phyloP scores from a whole-genome alignment of 306 rosid genomes.

The Quercus berberidifolia region DNA sequence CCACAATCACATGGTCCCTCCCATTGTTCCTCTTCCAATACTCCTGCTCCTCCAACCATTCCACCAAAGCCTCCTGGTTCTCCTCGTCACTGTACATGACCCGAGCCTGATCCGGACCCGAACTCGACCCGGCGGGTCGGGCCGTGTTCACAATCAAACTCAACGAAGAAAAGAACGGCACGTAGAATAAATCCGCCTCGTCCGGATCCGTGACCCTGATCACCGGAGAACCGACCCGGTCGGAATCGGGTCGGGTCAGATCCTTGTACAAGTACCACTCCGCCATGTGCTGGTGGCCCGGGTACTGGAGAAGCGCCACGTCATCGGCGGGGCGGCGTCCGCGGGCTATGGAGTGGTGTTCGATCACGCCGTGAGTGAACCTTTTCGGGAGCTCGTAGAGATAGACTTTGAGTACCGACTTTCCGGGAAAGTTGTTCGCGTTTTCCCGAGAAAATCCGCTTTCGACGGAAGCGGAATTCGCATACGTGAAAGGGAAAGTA shows the following conservation, averaged over 20 bases:
- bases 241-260: conserved; percentile 46
- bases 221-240: conserved; percentile 52
- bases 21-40: conserved; percentile 75
- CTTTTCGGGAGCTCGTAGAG: conserved; percentile 66
- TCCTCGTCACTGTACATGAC: conserved; percentile 70
- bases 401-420: conserved; percentile 30
- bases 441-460: neutral
- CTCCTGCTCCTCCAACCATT: conserved; percentile 79
- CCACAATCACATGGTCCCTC: conserved; percentile 84
- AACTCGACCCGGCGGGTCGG: conserved; percentile 38
- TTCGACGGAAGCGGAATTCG: conserved; percentile 29
- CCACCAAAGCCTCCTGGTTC: conserved; percentile 73
- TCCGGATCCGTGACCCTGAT: conserved; percentile 71
- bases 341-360: conserved; percentile 73
- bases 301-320: conserved; percentile 48
- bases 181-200: conserved; percentile 81
- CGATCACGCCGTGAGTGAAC: conserved; percentile 68
- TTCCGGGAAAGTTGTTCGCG: neutral
- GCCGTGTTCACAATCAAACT: conserved; percentile 62
- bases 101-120: conserved; percentile 31
- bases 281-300: conserved; percentile 96
- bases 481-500: conserved; percentile 23
- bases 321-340: conserved; percentile 35
- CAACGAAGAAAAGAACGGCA: conserved; percentile 79
- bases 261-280: conserved; percentile 85